These are phyloP conservation scores for Sechiopsis laciniata DNA, from an alignment of 306 rosid genomes.

Conservation along the genomic window DNA sequence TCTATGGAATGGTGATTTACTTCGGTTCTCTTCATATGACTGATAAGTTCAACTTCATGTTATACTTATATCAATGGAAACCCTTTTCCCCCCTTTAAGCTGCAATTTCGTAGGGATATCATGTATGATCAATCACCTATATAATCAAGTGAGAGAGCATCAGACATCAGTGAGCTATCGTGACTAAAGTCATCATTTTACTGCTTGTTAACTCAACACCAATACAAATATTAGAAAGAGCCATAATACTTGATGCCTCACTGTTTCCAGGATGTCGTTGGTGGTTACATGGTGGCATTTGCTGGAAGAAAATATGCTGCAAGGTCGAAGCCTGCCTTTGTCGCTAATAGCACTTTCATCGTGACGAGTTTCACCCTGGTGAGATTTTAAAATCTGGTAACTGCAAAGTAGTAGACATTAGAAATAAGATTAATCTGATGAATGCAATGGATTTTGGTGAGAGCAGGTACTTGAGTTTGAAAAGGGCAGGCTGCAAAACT, in stretches of 20 bases:
- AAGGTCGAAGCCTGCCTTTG: constrained; percentile 54
- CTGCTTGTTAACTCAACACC: not conserved
- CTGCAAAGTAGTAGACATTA: not conserved
- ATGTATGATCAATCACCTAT: not conserved
- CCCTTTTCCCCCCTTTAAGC: not conserved
- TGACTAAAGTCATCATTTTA: not conserved
- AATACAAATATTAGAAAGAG: not conserved
- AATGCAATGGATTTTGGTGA: constrained; percentile 26
- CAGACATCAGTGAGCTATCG: not conserved
- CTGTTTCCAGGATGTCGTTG: constrained; percentile 43
- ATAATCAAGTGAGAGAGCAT: not conserved
- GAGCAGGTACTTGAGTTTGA: constrained; percentile 60
- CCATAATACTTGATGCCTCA: not conserved
- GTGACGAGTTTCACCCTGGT: constrained; percentile 69
- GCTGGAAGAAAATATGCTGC: constrained; percentile 65
- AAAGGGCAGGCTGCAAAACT: constrained; percentile 66
- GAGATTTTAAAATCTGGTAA: constrained; percentile 17
- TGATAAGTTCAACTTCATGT: not conserved
- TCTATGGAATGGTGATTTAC: not conserved
- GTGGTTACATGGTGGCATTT: constrained; percentile 73
- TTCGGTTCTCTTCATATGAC: not conserved
- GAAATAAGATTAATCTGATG: not conserved
- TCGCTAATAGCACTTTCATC: constrained; percentile 47
- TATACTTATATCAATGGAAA: not conserved
- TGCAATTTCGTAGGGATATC: not conserved